phyloP scores from a whole-genome alignment of 2,329 filamentous ascomycete species.

The Ceratocystis cubensis region DNA sequence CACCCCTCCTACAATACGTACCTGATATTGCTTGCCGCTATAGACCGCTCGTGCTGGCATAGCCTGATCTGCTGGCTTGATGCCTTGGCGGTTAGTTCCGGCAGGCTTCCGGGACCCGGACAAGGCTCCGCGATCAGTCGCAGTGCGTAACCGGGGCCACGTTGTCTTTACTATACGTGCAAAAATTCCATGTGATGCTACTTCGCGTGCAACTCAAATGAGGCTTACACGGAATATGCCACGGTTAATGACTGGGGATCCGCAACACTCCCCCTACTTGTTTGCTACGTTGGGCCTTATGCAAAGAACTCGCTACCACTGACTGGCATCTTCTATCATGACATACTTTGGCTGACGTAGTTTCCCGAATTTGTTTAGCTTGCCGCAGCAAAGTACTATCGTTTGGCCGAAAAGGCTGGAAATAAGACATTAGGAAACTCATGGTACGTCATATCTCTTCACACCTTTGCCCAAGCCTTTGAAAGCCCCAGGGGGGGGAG shows the following conservation, averaged over 20 bases:
- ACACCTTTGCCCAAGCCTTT: not conserved
- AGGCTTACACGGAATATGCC: not conserved
- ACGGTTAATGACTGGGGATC: not conserved
- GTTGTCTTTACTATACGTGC: not conserved
- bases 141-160: not conserved
- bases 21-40: not conserved
- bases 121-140: not conserved
- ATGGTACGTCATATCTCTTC: conserved; percentile 51
- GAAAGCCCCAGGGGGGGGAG: not conserved
- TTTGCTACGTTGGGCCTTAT: not conserved
- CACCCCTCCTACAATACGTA: not conserved
- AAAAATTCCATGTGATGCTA: not conserved
- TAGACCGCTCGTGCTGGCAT: not conserved
- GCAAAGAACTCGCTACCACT: not conserved
- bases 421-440: conserved; percentile 86
- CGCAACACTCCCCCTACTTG: not conserved
- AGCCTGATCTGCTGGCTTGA: not conserved
- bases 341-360: not conserved
- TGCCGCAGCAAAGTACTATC: conserved; percentile 77
- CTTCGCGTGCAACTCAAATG: not conserved
- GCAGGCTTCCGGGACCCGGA: not conserved
- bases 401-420: conserved; percentile 76
- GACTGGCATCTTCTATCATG: not conserved
- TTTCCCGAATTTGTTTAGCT: conserved; percentile 37
- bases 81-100: not conserved